Evolutionary conservation across 106 monocot species (phyloP), one percentile per base, ranked within the genome.

Genomic region (Narthecium ossifragum): DNA sequence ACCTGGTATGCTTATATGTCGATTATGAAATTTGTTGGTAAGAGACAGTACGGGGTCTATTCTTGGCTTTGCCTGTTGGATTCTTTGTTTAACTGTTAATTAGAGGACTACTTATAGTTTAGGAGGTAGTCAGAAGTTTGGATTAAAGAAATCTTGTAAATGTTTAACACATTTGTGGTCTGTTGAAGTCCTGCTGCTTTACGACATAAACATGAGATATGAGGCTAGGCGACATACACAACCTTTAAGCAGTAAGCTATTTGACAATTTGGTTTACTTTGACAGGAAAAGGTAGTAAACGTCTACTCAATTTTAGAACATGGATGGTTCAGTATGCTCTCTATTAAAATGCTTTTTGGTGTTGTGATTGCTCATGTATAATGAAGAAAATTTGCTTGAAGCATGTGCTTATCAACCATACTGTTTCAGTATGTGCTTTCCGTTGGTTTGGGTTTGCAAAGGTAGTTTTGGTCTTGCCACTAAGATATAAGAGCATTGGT

Each of bases 1-100:
- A 96, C 66, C 66, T 90, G 90, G 96, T 96, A 81, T 67, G 60
- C 25, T 47, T 34, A 26, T 38, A 3, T 47, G 29, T 13, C 51
- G 25, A 25, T 20, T 3, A 41, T 41, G 17, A 14, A 41, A 41
- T 41, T 41, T 41, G 17, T 17, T 41, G 41, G 4, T 14, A 41
- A 41, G 11, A 17, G 41, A 41, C 7, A 3, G 11, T 41, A 41
- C 7, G 41, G 17, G 11, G 41, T 12, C 17, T 14, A 14, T 41
- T 41, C 2, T 8, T 1, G 2, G 2, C 10, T 8, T 41, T 41
- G 11, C 41, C 4, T 41, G 3, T n/a, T n/a, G n/a, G n/a, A n/a
- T n/a, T n/a, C n/a, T n/a, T n/a, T n/a, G n/a, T n/a, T n/a, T n/a
- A n/a, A n/a, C n/a, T n/a, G n/a, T n/a, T n/a, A n/a, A n/a, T n/a